A percentile compares a stretch with the other conserved stretches of the same genome.
These are phyloP conservation scores for Hypocreales sp. DNA, from an alignment of 2,329 filamentous ascomycete species.

Conservation along the genomic window DNA sequence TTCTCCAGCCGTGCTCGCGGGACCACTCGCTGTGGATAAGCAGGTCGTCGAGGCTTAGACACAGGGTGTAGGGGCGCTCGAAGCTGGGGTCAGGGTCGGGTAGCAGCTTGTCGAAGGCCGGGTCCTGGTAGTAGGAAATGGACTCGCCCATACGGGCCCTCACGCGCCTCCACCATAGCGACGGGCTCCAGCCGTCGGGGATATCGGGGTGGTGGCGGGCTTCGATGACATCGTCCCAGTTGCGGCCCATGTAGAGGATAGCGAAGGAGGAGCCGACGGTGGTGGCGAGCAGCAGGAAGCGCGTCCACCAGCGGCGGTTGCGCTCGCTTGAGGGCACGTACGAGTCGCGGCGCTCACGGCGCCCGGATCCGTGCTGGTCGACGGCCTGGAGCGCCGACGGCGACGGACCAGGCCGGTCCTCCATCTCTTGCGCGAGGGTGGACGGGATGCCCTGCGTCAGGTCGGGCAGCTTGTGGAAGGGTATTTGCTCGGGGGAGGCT, in stretches of 20 bases:
- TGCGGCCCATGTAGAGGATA: constrained; percentile 64
- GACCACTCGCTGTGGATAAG: constrained; percentile 92
- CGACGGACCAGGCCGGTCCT: constrained; percentile 21
- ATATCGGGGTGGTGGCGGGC: constrained; percentile 51
- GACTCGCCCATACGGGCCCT: constrained; percentile 60
- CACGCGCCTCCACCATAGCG: constrained; percentile 67
- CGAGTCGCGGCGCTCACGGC: constrained; percentile 41
- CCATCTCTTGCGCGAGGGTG: constrained; percentile 66
- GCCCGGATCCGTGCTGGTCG: constrained; percentile 18
- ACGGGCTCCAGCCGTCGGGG: constrained; percentile 64
- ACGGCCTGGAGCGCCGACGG: constrained; percentile 17
- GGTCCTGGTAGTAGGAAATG: constrained; percentile 88
- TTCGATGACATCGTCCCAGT: constrained; percentile 77
- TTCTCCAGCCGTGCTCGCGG: constrained; percentile 84
- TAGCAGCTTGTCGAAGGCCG: constrained; percentile 83
- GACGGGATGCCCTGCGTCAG: constrained; percentile 91
- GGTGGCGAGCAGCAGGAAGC: constrained; percentile 53
- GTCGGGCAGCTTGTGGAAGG: constrained; percentile 64
- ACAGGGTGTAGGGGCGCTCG: constrained; percentile 80
- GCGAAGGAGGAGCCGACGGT: constrained; percentile 39
- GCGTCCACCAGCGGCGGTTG: constrained; percentile 60
- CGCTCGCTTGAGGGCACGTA: constrained; percentile 88
- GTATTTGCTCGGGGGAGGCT: constrained; percentile 20
- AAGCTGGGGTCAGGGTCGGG: constrained; percentile 67
- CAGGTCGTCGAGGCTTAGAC: constrained; percentile 84